A percentile compares a stretch with the other conserved stretches of the same genome.
phyloP scores from a whole-genome alignment of 1,284 basidiomycete genomes.

The Ganoderma meredithae region DNA sequence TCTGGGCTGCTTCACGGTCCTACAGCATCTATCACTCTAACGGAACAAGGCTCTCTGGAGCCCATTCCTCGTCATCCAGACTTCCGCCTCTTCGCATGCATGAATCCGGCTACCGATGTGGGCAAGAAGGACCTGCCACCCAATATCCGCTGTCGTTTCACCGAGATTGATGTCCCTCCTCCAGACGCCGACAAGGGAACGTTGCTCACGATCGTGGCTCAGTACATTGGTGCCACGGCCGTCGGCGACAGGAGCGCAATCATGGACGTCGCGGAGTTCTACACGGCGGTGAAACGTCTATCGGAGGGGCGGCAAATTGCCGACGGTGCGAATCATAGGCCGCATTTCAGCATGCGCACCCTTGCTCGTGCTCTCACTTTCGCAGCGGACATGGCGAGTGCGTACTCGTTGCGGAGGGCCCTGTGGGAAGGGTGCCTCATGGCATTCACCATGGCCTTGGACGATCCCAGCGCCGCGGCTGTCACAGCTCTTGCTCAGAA shows the following conservation, averaged over 20 bases:
- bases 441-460: conserved; percentile 97
- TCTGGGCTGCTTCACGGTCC: conserved; percentile 88
- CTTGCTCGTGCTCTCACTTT: conserved; percentile 93
- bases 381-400: conserved; percentile 81
- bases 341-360: conserved; percentile 98
- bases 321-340: conserved; percentile 94
- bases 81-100: conserved; percentile 97
- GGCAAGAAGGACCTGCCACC: conserved; percentile 97
- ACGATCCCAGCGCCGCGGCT: conserved; percentile 74
- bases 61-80: conserved; percentile 92
- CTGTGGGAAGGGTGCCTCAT: conserved; percentile 97
- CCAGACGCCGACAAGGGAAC: conserved; percentile 95
- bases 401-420: conserved; percentile 86
- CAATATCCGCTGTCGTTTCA: conserved; percentile 91
- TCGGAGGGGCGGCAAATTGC: conserved; percentile 86
- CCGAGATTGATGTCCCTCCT: conserved; percentile 93
- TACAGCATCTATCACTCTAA: conserved; percentile 89
- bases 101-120: conserved; percentile 99
- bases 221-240: conserved; percentile 89
- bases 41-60: conserved; percentile 93
- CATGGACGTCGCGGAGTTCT: conserved; percentile 93
- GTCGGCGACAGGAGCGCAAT: conserved; percentile 90
- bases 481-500: conserved; percentile 79
- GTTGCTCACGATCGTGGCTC: conserved; percentile 85
- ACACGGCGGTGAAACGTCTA: conserved; percentile 83